Evolutionary conservation across 805 yeast species (phyloP), one percentile per base, ranked within the genome.

Genomic region (Jamesozyma spencerorum): DNA sequence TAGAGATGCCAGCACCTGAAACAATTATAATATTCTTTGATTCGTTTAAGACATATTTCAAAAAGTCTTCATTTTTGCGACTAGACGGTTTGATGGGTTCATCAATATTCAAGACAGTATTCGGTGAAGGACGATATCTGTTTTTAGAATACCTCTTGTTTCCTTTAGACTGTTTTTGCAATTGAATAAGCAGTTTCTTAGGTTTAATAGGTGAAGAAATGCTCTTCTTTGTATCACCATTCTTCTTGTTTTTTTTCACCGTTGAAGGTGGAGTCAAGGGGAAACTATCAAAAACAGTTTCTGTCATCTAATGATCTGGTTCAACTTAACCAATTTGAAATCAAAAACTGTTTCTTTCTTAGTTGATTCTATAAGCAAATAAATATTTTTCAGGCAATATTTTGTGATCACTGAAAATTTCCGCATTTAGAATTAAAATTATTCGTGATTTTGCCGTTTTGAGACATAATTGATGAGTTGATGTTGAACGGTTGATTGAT

Each of bases 1-100:
- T 92, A 11, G 95, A 85, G 15, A 85, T 75, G 2, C 96, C 96
- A 14, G 97, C 97, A 10, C 97, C 97, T 1, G 88, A 75, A 22
- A 87, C 70, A 22, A 81, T 74, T 2, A 85, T 70, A 24, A 80
- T 65, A 46, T 72, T 71, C 47, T 70, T 74, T 24, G 88, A 69
- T 48, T 80, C 68, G 27, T 56, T 58, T 18, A 79, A 54, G 0
- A 77, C 75, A 55, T 75, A 72, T 40, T 69, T 70, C 19, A 79
- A 51, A 44, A 77, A 73, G 6, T 69, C 64, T 11, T 76, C 58
- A 42, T 72, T 51, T 24, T 44, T 39, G 13, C 24, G 3, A 22
- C 31, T 34, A 3, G 42, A 37, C n/a, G 41, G 46, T 34, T 37
- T 40, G 4, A 10, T 15, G 10, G 18, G 30, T 20, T 46, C 48